A percentile compares a stretch with the other conserved stretches of the same genome.
Conservation (phyloP, 2,329 filamentous ascomycete species). For the Anthostomella pinea region DNA sequence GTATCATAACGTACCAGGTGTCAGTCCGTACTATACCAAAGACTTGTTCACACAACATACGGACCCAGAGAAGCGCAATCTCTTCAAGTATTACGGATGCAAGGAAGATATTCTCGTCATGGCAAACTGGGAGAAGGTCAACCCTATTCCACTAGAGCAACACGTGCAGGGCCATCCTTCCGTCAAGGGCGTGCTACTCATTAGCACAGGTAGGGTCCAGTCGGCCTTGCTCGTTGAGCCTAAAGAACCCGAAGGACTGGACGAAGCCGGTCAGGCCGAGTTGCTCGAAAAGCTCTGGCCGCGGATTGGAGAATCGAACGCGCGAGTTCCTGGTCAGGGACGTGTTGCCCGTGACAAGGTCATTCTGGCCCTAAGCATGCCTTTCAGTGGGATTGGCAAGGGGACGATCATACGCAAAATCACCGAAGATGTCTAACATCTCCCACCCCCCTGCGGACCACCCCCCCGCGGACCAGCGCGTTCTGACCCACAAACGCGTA, state of each 20-base stretch:
- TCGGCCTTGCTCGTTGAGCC: constrained; percentile 37
- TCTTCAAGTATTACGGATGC: constrained; percentile 37
- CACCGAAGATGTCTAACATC: constrained; percentile 10
- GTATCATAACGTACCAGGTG: constrained; percentile 35
- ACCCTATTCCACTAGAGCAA: constrained; percentile 3
- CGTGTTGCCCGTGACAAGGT: constrained; percentile 14
- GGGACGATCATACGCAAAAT: constrained; percentile 16
- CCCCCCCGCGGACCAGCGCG: too few relatives aligned
- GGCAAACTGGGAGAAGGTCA: constrained; percentile 38
- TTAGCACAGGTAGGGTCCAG: constrained; percentile 35
- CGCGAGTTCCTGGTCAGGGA: constrained; percentile 14
- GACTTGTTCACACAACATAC: constrained; percentile 38
- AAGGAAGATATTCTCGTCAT: constrained; percentile 42
- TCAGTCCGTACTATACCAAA: constrained; percentile 33
- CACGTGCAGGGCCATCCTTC: constrained; percentile 6
- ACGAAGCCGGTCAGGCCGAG: neutral
- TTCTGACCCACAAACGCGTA: too few relatives aligned
- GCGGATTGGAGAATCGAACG: constrained; percentile 6
- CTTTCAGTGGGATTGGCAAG: constrained; percentile 17
- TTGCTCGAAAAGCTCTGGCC: constrained; percentile 6
- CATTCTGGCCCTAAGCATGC: constrained; percentile 9
- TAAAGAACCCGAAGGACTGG: constrained; percentile 2
- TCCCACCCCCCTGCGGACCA: too few relatives aligned
- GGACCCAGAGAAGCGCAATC: constrained; percentile 31
- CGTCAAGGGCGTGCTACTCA: constrained; percentile 22